Percentiles rank a stretch among this genome's conserved stretches.
Conservation (phyloP, 225 moss, liverwort and hornwort genomes). For the Pseudoscleropodium purum region DNA sequence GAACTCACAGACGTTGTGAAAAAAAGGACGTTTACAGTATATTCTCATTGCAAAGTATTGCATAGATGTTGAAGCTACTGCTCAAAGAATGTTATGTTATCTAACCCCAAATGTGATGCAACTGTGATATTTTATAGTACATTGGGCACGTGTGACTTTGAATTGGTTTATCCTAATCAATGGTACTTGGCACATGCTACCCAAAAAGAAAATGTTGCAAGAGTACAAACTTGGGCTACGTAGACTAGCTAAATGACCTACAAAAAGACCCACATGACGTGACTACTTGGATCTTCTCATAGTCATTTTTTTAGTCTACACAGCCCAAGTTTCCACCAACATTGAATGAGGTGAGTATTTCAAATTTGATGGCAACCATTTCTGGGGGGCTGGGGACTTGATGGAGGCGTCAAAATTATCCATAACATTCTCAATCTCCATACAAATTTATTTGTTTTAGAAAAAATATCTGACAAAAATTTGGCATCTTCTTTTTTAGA, state of each 20-base stretch:
- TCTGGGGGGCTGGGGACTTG: no score
- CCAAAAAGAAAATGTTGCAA: not conserved
- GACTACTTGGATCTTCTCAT: not conserved
- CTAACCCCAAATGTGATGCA: not conserved
- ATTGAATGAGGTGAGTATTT: not conserved
- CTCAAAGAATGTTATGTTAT: not conserved
- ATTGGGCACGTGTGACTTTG: not conserved
- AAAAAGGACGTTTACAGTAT: not conserved
- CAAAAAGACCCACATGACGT: not conserved
- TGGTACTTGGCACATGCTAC: not conserved
- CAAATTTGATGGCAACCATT: not conserved
- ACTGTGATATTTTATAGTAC: not conserved
- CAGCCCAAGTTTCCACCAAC: not conserved
- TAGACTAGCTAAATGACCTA: not conserved
- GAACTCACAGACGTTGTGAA: not conserved
- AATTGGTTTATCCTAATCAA: not conserved
- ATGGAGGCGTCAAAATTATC: not conserved
- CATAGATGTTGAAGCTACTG: not conserved
- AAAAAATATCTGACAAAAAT: not conserved
- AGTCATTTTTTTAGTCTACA: not conserved
- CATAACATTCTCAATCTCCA: not conserved
- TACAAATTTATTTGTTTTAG: not conserved
- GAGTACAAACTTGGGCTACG: fast-evolving
- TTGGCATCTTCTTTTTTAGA: not conserved
- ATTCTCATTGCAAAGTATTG: not conserved